Conservation (phyloP, 345 rosid species). For the Lumnitzera littorea region DNA sequence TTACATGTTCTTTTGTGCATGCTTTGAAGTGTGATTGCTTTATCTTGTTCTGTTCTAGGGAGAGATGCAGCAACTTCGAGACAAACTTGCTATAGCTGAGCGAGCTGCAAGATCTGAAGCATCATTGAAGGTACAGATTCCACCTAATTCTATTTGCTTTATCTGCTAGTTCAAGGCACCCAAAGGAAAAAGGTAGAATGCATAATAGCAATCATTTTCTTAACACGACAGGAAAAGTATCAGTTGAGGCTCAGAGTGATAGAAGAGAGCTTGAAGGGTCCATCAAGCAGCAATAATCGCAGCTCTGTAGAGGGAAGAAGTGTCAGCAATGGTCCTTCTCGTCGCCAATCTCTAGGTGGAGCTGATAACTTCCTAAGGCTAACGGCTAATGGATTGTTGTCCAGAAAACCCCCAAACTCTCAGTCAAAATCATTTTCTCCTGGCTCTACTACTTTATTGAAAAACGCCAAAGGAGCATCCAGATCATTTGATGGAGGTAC, state of each 20-base stretch:
- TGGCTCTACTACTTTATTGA: constrained; percentile 55
- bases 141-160: constrained; percentile 3
- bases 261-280: constrained; percentile 79
- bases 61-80: constrained; percentile 97
- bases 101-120: constrained; percentile 97
- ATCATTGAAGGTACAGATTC: constrained; percentile 62
- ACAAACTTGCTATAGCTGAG: constrained; percentile 72
- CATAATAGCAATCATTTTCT: constrained; percentile 2
- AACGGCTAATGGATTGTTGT: constrained; percentile 63
- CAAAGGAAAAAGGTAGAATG: too few relatives aligned
- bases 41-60: constrained; percentile 42
- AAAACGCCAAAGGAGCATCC: constrained; percentile 97
- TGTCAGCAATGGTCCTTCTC: constrained; percentile 75
- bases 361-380: constrained; percentile 24
- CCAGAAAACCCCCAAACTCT: constrained; percentile 56
- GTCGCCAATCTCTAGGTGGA: constrained; percentile 93
- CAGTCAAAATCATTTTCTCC: constrained; percentile 61
- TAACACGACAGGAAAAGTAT: constrained; percentile 59
- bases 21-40: background rate
- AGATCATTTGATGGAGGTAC: constrained; percentile 96
- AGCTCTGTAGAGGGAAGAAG: constrained; percentile 31
- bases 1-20: too few relatives aligned
- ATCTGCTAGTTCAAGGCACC: constrained; percentile 3
- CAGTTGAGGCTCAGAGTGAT: constrained; percentile 83
- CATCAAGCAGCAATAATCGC: constrained; percentile 42